A percentile compares a stretch with the other conserved stretches of the same genome.
Evolutionary conservation across 352 stramenopile species (phyloP).

Genomic region (Globisporangium orthogonon): DNA sequence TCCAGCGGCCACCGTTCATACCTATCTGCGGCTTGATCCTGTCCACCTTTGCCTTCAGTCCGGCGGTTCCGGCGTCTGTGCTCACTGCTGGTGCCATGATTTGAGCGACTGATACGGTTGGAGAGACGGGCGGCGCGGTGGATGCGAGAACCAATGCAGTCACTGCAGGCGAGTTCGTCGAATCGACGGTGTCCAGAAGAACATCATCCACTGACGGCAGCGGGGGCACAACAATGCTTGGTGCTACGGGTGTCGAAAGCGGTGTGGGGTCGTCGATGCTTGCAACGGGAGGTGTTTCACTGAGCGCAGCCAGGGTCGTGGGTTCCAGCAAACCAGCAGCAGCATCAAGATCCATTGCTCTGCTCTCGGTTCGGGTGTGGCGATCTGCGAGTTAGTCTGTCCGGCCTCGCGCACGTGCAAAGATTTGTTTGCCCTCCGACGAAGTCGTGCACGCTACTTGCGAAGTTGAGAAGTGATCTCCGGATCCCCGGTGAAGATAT

Average conservation of each 20-base stretch:
- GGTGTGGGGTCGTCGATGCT: not conserved
- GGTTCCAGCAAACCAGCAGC: no score
- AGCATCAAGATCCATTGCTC: no score
- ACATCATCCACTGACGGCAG: not conserved
- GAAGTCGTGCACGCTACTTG: no score
- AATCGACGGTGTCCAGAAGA: conserved; percentile 3
- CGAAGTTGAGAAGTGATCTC: no score
- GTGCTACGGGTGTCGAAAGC: not conserved
- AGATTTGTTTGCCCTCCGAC: no score
- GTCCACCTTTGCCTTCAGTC: conserved; percentile 19
- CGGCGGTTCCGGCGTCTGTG: not conserved
- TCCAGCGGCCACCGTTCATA: conserved; percentile 93
- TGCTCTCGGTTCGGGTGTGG: no score
- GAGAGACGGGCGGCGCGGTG: conserved; percentile 9
- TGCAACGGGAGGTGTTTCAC: no score
- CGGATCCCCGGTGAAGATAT: no score
- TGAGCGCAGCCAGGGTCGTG: no score
- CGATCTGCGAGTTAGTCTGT: no score
- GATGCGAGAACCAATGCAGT: conserved; percentile 19
- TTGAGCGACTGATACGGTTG: conserved; percentile 15
- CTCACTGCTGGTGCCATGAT: conserved; percentile 9
- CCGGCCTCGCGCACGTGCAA: no score
- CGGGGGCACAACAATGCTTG: conserved; percentile 8
- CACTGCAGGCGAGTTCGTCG: conserved; percentile 21
- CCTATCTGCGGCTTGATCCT: conserved; percentile 45